phyloP scores from a whole-genome alignment of 179 eudicot species.

The Pouteria campechiana region DNA sequence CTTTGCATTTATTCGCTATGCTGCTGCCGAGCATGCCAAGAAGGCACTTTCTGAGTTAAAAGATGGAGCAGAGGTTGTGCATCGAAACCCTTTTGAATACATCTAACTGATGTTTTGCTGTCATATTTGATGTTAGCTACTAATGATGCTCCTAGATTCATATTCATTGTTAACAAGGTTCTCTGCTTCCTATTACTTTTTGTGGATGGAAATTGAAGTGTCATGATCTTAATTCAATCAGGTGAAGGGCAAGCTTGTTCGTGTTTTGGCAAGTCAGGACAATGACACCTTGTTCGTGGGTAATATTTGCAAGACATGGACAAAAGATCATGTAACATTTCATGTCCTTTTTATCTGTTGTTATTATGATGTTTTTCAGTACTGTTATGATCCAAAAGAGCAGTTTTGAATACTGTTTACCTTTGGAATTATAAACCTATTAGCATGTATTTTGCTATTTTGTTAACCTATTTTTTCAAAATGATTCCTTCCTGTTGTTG shows the following conservation, averaged over 20 bases:
- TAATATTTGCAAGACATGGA: slow-evolving; percentile 25
- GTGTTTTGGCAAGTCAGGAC: slow-evolving; percentile 14
- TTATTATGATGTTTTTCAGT: not conserved
- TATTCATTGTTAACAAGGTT: too few species aligned
- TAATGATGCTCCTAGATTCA: too few species aligned
- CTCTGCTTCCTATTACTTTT: too few species aligned
- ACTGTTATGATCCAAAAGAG: too few species aligned
- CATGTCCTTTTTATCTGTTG: not conserved
- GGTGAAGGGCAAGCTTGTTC: slow-evolving; percentile 24
- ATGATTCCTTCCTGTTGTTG: too few species aligned
- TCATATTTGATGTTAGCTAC: not conserved
- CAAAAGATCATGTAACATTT: slow-evolving; percentile 16
- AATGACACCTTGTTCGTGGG: slow-evolving; percentile 20
- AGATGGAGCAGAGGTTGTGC: slow-evolving; percentile 13
- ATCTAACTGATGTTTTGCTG: not conserved
- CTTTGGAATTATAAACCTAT: too few species aligned
- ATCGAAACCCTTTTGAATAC: not conserved
- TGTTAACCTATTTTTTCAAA: too few species aligned
- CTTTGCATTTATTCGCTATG: slow-evolving; percentile 17
- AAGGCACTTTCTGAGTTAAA: slow-evolving; percentile 12
- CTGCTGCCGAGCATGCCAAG: slow-evolving; percentile 12
- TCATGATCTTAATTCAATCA: slow-evolving; percentile 5
- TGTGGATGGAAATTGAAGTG: slow-evolving; percentile 1
- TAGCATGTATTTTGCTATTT: too few species aligned
- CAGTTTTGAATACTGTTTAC: too few species aligned